Conservation (phyloP, 441 rosid genomes). For the Melastoma candidum region DNA sequence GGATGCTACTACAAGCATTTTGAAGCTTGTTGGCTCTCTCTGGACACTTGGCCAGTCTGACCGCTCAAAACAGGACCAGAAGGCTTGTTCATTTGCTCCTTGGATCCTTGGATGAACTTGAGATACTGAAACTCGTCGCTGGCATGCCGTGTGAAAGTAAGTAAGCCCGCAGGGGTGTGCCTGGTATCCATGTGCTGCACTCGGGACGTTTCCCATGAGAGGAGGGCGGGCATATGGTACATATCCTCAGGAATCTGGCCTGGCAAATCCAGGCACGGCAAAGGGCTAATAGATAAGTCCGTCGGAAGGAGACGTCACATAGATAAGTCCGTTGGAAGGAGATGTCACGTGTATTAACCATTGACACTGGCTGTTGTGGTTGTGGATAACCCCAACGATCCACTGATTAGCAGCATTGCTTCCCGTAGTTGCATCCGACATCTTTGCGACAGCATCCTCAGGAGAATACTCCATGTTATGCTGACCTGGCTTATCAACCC, state of each 20-base stretch:
- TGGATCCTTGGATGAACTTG: constrained; percentile 2
- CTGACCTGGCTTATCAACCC: constrained; percentile 6
- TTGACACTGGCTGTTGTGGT: neutral
- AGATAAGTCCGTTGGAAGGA: too few species aligned
- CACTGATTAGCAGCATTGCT: neutral
- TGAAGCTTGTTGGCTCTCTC: neutral
- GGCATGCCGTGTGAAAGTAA: constrained; percentile 8
- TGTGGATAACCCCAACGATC: constrained; percentile 8
- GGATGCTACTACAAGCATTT: constrained; percentile 7
- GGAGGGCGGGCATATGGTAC: constrained; percentile 8
- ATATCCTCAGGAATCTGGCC: constrained; percentile 3
- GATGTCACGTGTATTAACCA: constrained; percentile 7
- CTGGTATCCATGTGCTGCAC: constrained; percentile 8
- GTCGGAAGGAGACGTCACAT: constrained; percentile 12
- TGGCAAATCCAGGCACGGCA: constrained; percentile 1
- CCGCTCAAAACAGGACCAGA: neutral
- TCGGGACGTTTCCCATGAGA: constrained; percentile 2
- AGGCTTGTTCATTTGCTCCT: neutral
- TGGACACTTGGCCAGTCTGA: neutral
- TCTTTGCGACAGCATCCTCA: constrained; percentile 12
- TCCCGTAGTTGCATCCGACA: neutral
- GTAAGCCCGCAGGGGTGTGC: constrained; percentile 1
- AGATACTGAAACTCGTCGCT: neutral
- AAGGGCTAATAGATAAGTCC: constrained; percentile 17
- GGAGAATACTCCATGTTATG: constrained; percentile 9